Base-by-base conservation (phyloP, 1,284 basidiomycete genomes). In the Heliocybe sulcata region DNA sequence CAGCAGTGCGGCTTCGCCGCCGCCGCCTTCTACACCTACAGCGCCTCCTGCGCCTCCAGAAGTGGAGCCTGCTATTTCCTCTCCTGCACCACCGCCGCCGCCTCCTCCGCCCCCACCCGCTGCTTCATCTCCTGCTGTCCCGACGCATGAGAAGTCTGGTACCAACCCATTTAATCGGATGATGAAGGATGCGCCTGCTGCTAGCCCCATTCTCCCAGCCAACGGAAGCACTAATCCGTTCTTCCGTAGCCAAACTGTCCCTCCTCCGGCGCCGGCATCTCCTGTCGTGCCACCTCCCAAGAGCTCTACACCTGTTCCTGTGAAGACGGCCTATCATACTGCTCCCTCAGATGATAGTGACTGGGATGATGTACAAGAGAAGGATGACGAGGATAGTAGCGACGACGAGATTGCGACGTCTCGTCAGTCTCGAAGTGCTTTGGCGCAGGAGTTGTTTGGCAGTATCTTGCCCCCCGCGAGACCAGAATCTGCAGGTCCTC, bases 331-430 rank as follows among this genome's bases (percentile, higher is more conserved):
- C 0, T 88, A 89, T 62, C 69, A 85, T 55, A 85, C 81, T 0
- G 87, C 82, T 0, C 80, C 87, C 1, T 68, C 69, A 1, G 80
- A 82, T 23, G 74, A 70, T 19, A 82, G 83, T 23, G 93, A 94
- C 56, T 96, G 94, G 94, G 93, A 90, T 56, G 86, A 87, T 16
- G 75, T 89, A 45, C 76, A 82, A 60, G 92, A 95, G 69, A 85
- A 85, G 56, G 81, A 85, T 3, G 79, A 81, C 2, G 80, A 82
- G 23, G 84, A 87, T 60, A 87, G 83, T 61, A 88, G 84, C 59
- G 92, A 94, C 56, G 93, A 94, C 65, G 92, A 94, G 60, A 72
- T 87, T 53, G 75, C 77, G 47, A 73, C 73, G 8, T 85, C 82
- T 12, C 78, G 93, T 29, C 76, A 76, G 55, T 81, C 77, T 19